Evolutionary conservation across 139 green algal species (phyloP).

Genomic region (Chlamydomonas urium): DNA sequence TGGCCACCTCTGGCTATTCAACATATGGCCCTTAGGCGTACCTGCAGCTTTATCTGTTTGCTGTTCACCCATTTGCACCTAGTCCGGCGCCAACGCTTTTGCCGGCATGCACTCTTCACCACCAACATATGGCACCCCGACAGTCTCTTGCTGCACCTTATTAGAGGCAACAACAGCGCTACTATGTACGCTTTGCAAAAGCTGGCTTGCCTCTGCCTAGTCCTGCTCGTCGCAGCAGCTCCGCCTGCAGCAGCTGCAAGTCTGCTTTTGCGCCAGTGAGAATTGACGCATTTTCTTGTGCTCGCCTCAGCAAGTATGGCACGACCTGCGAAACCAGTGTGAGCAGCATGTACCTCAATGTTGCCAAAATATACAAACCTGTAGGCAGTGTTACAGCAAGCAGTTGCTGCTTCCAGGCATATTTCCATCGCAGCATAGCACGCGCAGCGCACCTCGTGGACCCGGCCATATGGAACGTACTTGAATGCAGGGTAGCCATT

Average conservation of each 20-base stretch:
- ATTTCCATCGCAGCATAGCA: neutral
- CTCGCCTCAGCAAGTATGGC: slow-evolving; percentile 26
- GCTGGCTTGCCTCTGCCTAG: too few relatives aligned
- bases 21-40: too few relatives aligned
- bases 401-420: neutral
- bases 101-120: too few relatives aligned
- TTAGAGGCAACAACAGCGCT: too few relatives aligned
- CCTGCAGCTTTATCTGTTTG: too few relatives aligned
- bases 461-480: slow-evolving; percentile 71
- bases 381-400: neutral
- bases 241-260: slow-evolving; percentile 12
- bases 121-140: too few relatives aligned
- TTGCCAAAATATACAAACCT: neutral
- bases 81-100: too few relatives aligned
- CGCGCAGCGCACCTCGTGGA: slow-evolving; percentile 49
- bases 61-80: too few relatives aligned
- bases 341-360: neutral
- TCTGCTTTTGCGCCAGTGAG: slow-evolving; percentile 20
- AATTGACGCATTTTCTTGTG: slow-evolving; percentile 19
- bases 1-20: too few relatives aligned
- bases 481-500: slow-evolving; percentile 54
- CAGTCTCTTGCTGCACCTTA: too few relatives aligned
- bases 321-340: slow-evolving; percentile 6
- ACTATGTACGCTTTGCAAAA: too few relatives aligned
- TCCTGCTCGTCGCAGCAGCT: slow-evolving; percentile 10